Evolutionary conservation across 2,329 filamentous ascomycete species (phyloP), one percentile per base, ranked within the genome.

Genomic region (Trichoderma guizhouense): DNA sequence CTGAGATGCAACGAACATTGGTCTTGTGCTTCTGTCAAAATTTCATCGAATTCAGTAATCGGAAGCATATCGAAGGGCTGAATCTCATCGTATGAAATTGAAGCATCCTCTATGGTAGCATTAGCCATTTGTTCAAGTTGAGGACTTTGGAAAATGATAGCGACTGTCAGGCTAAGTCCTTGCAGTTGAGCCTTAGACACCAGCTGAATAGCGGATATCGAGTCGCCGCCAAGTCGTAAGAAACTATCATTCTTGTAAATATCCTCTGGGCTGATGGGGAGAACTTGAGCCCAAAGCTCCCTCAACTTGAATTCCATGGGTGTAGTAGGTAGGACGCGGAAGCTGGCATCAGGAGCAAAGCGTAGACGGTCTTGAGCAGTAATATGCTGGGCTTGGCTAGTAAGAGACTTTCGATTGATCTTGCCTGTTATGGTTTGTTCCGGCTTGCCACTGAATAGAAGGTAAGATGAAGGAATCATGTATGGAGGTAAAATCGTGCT

Each of bases 391-490:
- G 32, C 57, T 30, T 24, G 43, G 12, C 39, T 24, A 5, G 24
- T 39, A 3, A 53, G 28, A 14, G 28, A 36, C 14, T 26, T 53
- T 18, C 74, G 60, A 39, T 76, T 72, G 3, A 75, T 26, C 65
- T 76, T 76, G 21, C 66, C 69, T 4, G 74, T 74, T 11, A 53
- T 18, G 5, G 74, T 72, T 18, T 70, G 73, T 24, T 67, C 51
- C 12, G 74, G 74, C 68, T 74, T 74, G 51, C 71, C 73, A 15
- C 9, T 3, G 39, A 73, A 75, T 12, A 68, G 70, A 21, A 76
- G 72, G 55, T 72, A 76, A 34, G 70, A 36, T 3, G 74, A 69
- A 3, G 74, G 74, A 24, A 76, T 51, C 74, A 76, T 76, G 63
- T 76, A 76, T 2, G 26, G 24, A 3, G 74, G 74, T 24, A 75